Evolutionary conservation across 1,139 yeast species (phyloP).

Genomic region (Yamadazyma diddensiae): DNA sequence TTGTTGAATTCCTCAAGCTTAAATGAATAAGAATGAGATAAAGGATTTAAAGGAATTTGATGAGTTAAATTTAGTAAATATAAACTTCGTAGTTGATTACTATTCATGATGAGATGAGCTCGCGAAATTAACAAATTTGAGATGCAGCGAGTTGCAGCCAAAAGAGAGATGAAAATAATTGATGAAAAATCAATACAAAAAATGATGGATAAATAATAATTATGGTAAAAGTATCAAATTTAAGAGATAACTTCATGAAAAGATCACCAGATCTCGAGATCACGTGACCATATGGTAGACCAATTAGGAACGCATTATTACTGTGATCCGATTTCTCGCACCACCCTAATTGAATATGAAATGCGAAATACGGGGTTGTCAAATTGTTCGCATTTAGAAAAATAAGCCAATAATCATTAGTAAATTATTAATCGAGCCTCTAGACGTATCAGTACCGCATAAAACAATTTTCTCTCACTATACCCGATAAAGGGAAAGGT

Average conservation of each 20-base stretch:
- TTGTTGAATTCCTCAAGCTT: conserved; percentile 21
- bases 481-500: conserved; percentile 9
- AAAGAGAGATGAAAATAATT: too few relatives aligned
- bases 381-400: background rate
- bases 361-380: conserved; percentile 6
- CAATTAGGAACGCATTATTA: too few relatives aligned
- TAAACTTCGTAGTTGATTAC: conserved; percentile 20
- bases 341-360: conserved; percentile 3
- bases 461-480: background rate
- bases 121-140: too few relatives aligned
- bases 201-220: too few relatives aligned
- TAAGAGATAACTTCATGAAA: too few relatives aligned
- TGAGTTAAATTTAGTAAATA: conserved; percentile 30
- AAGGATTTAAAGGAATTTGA: conserved; percentile 22
- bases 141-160: too few relatives aligned
- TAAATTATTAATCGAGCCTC: conserved; percentile 5
- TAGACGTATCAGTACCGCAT: background rate
- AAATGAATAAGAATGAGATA: conserved; percentile 24
- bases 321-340: too few relatives aligned
- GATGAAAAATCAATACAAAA: too few relatives aligned
- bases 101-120: too few relatives aligned
- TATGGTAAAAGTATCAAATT: too few relatives aligned
- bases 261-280: too few relatives aligned
- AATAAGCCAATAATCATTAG: conserved; percentile 3
- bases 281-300: too few relatives aligned